phyloP scores from a whole-genome alignment of 768 basidiomycete genomes.

The Dacryopinax primogenitus region DNA sequence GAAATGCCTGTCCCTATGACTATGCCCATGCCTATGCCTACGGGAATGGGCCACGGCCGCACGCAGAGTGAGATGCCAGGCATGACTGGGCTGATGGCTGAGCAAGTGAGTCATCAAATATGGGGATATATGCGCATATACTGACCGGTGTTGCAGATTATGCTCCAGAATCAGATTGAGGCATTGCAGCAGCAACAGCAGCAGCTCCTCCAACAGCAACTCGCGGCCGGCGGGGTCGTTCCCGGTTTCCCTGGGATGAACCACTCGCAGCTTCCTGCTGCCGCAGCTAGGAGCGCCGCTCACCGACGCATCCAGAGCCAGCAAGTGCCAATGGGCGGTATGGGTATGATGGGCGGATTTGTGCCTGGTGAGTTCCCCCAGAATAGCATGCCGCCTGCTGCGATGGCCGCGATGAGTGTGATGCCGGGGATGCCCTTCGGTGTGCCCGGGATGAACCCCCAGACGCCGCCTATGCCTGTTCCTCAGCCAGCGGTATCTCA shows the following conservation, averaged over 20 bases:
- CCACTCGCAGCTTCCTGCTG: constrained; percentile 49
- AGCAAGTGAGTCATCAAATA: constrained; percentile 49
- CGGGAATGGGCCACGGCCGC: constrained; percentile 24
- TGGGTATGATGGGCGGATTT: background rate
- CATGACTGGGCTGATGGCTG: constrained; percentile 73
- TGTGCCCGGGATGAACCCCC: background rate
- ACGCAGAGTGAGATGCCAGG: constrained; percentile 46
- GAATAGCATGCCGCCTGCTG: constrained; percentile 34
- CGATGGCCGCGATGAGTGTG: constrained; percentile 31
- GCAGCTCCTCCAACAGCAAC: constrained; percentile 76
- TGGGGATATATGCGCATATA: background rate
- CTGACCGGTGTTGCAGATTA: constrained; percentile 42
- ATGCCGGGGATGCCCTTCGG: constrained; percentile 10
- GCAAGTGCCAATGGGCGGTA: constrained; percentile 41
- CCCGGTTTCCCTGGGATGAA: constrained; percentile 40
- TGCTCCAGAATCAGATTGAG: constrained; percentile 81
- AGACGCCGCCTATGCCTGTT: background rate
- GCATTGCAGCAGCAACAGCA: constrained; percentile 82
- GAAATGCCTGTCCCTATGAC: constrained; percentile 17
- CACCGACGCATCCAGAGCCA: constrained; percentile 77
- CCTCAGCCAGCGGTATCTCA: background rate
- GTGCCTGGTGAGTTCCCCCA: constrained; percentile 22
- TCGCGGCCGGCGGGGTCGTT: constrained; percentile 71
- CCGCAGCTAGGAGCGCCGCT: constrained; percentile 30
- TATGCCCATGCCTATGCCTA: constrained; percentile 33